phyloP scores from a whole-genome alignment of 306 rosid genomes.

The Malus domestica region ASM211411v1 NC_041803.1:6396001-6396500 shows the following conservation, averaged over 20 bases:
- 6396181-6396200: conserved; percentile 52
- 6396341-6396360: conserved; percentile 41
- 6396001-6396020: conserved; percentile 35
- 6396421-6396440: background rate
- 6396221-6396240: conserved; percentile 22
- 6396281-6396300: conserved; percentile 48
- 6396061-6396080: conserved; percentile 44
- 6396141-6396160: conserved; percentile 32
- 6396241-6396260: conserved; percentile 46
- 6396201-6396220: conserved; percentile 56
- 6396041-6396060: conserved; percentile 52
- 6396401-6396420: background rate
- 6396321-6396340: conserved; percentile 22
- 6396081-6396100: conserved; percentile 51
- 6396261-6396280: conserved; percentile 42
- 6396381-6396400: background rate
- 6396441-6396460: too few relatives aligned
- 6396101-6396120: conserved; percentile 46
- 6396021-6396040: conserved; percentile 41
- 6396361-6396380: conserved; percentile 70
- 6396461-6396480: background rate
- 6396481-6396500: background rate
- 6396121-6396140: conserved; percentile 35
- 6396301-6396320: conserved; percentile 33
- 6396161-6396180: conserved; percentile 59